Evolutionary conservation across 2,329 filamentous ascomycete genomes (phyloP).

Genomic region (Cladophialophora yegresii): DNA sequence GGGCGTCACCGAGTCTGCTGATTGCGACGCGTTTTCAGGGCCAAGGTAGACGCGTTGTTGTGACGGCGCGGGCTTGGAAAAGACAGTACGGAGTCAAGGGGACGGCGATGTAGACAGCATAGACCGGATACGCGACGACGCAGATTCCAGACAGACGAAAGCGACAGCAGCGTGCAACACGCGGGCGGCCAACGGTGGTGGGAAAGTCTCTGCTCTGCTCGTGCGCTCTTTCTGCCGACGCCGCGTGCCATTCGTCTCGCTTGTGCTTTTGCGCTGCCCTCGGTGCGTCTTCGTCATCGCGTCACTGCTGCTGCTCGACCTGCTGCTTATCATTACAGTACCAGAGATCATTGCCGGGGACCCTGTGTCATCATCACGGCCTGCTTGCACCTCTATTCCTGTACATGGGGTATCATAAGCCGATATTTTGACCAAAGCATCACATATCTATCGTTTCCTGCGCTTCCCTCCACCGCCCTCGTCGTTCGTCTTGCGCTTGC

Average conservation of each 20-base stretch:
- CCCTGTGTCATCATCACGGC: background rate
- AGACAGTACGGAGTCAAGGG: background rate
- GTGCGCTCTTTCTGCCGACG: background rate
- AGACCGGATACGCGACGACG: background rate
- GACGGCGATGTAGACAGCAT: background rate
- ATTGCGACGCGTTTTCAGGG: slow-evolving; percentile 22
- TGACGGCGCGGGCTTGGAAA: background rate
- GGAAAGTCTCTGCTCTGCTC: slow-evolving; percentile 6
- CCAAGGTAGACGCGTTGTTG: slow-evolving; percentile 25
- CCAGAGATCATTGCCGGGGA: too few species aligned
- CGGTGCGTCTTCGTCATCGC: background rate
- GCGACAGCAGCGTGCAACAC: background rate
- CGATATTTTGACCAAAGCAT: slow-evolving; percentile 2
- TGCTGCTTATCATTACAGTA: background rate
- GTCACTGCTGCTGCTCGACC: background rate
- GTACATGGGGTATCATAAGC: slow-evolving; percentile 17
- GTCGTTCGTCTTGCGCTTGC: slow-evolving; percentile 65
- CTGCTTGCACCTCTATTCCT: background rate
- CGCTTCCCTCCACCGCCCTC: slow-evolving; percentile 50
- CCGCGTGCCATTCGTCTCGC: background rate
- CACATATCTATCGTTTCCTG: slow-evolving; percentile 15
- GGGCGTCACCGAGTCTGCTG: slow-evolving; percentile 14
- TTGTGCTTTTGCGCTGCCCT: background rate
- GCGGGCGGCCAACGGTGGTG: background rate
- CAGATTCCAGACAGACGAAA: background rate